A percentile compares a stretch with the other conserved stretches of the same genome.
These are phyloP conservation scores for Sequoiadendron giganteum DNA, from an alignment of 75 land plant species.

Conservation along the genomic window DNA sequence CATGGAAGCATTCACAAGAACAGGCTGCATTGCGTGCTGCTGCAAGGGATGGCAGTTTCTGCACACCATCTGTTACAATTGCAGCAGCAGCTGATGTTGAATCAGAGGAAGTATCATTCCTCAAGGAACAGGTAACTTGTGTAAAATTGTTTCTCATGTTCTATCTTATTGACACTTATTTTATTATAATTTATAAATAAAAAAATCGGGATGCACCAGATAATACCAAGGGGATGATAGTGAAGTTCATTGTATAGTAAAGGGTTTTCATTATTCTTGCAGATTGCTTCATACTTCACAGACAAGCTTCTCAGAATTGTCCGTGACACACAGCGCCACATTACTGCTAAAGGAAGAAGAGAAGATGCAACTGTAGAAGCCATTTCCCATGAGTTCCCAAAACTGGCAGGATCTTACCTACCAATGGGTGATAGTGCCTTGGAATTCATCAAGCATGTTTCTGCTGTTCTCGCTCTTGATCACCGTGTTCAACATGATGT, in stretches of 20 bases:
- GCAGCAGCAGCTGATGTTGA: constrained; percentile 69
- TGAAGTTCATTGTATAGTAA: background rate
- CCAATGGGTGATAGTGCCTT: constrained; percentile 74
- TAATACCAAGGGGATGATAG: background rate
- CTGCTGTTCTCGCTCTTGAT: constrained; percentile 89
- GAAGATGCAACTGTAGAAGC: constrained; percentile 34
- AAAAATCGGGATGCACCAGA: background rate
- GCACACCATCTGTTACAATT: constrained; percentile 91
- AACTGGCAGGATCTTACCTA: constrained; percentile 37
- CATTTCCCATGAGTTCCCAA: constrained; percentile 25
- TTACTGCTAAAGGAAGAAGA: constrained; percentile 37
- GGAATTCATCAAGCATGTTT: constrained; percentile 93
- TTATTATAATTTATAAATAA: background rate
- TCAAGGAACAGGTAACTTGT: constrained; percentile 67
- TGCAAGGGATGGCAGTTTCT: constrained; percentile 29
- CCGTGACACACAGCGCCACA: constrained; percentile 57
- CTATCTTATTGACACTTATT: background rate
- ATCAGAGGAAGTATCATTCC: constrained; percentile 44
- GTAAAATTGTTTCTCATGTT: background rate
- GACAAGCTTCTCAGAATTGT: constrained; percentile 78
- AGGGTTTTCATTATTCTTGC: constrained; percentile 18
- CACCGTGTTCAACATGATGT: constrained; percentile 89
- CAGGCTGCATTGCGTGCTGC: constrained; percentile 43
- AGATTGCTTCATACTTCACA: constrained; percentile 86
- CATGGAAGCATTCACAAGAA: constrained; percentile 86